Base-by-base conservation (phyloP, 148 eudicot species). In the Pharnaceum exiguum region DNA sequence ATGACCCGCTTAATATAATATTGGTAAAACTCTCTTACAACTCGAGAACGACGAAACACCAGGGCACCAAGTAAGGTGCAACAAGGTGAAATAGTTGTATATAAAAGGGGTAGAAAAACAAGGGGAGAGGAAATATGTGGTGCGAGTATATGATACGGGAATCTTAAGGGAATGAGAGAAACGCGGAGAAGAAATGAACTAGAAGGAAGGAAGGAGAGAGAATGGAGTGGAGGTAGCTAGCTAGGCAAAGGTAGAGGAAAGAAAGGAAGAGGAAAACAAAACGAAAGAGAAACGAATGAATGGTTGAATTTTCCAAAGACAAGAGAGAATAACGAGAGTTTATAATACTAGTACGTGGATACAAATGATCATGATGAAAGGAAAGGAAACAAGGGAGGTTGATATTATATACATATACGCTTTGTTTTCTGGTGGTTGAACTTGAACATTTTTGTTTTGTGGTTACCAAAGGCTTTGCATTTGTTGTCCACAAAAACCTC, bases 401-500 rank as follows among this genome's bases (percentile, higher is more conserved):
- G 18, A n/a, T 5, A 4, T 42, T 5, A 15, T 42, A n/a, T 17
- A n/a, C n/a, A n/a, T 42, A 42, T 15, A 42, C 21, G 18, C n/a
- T 54, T 21, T 4, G 35, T n/a, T n/a, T n/a, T n/a, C n/a, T n/a
- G n/a, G n/a, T n/a, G n/a, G n/a, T n/a, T n/a, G n/a, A n/a, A n/a
- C n/a, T n/a, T n/a, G n/a, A n/a, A n/a, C n/a, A n/a, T n/a, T n/a
- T n/a, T n/a, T n/a, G n/a, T n/a, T n/a, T n/a, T n/a, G n/a, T n/a
- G n/a, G n/a, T n/a, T n/a, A 12, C 15, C 13, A 24, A 58, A 12
- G 15, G 23, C 50, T 19, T 2, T 3, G 27, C 0, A 23, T 9
- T 46, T 48, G 68, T 46, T 48, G 68, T 17, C 73, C 73, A 69
- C 73, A 62, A 31, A 69, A 29, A 69, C 46, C 57, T 69, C 45